Conservation (phyloP, 495 filamentous ascomycete genomes). For the Xylaria intraflava region DNA sequence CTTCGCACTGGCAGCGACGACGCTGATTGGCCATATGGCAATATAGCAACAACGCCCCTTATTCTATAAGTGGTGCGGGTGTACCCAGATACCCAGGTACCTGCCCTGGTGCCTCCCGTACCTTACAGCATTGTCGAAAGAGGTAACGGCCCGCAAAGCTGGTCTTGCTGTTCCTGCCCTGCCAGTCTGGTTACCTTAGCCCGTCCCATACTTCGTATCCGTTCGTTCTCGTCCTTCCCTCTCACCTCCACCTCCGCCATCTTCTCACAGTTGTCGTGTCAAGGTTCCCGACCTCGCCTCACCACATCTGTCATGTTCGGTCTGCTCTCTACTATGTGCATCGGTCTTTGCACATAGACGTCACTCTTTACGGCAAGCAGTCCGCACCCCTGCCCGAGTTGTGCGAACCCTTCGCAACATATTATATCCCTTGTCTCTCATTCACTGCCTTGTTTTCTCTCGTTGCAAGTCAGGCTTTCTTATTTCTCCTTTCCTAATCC, state of each 20-base stretch:
- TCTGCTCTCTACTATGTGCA: background rate
- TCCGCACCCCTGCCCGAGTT: background rate
- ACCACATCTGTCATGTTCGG: background rate
- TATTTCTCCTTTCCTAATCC: background rate
- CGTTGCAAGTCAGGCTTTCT: background rate
- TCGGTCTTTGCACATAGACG: background rate
- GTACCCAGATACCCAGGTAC: too few relatives aligned
- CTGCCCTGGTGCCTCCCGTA: too few relatives aligned
- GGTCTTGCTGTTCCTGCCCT: too few relatives aligned
- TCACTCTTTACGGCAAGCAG: slow-evolving; percentile 3
- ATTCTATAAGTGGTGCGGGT: too few relatives aligned
- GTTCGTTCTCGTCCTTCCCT: background rate
- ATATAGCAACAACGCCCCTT: too few relatives aligned
- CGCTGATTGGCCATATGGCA: too few relatives aligned
- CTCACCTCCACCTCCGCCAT: background rate
- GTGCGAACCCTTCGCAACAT: background rate
- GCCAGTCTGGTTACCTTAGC: background rate
- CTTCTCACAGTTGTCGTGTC: background rate
- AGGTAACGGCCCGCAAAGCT: too few relatives aligned
- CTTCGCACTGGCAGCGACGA: background rate
- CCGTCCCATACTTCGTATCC: background rate
- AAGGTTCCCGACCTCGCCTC: background rate
- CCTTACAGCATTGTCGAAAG: too few relatives aligned
- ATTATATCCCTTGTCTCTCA: slow-evolving; percentile 6
- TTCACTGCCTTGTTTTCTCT: background rate